These are phyloP conservation scores for Camillea tinctor DNA, from an alignment of 2,329 filamentous ascomycete genomes.

Conservation along the genomic window DNA sequence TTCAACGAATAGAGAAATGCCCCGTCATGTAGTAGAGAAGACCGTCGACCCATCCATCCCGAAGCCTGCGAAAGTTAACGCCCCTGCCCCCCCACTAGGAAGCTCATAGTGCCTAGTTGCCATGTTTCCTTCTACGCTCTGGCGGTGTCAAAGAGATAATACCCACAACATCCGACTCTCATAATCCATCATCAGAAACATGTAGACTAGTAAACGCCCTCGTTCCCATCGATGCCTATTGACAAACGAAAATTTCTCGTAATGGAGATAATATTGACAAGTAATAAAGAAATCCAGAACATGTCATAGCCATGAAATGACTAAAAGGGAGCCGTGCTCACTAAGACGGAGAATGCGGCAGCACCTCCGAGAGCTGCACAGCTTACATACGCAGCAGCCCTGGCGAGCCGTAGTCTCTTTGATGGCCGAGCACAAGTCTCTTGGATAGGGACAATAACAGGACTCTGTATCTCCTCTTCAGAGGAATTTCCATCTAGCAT, in stretches of 20 bases:
- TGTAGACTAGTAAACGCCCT: slow-evolving; percentile 17
- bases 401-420: slow-evolving; percentile 31
- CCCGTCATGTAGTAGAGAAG: too few relatives aligned
- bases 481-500: neutral
- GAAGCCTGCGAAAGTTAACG: too few relatives aligned
- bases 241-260: neutral
- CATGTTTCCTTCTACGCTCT: too few relatives aligned
- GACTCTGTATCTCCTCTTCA: neutral
- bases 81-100: too few relatives aligned
- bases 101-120: neutral
- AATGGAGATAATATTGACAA: neutral
- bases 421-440: slow-evolving; percentile 18
- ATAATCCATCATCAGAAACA: slow-evolving; percentile 8
- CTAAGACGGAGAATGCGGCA: slow-evolving; percentile 29
- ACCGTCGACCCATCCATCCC: too few relatives aligned
- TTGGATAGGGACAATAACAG: slow-evolving; percentile 3
- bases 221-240: slow-evolving; percentile 6
- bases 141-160: slow-evolving; percentile 8
- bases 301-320: neutral
- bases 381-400: slow-evolving; percentile 26
- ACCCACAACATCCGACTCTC: slow-evolving; percentile 5
- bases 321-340: slow-evolving; percentile 26
- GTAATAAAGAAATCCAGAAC: neutral
- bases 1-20: too few relatives aligned
- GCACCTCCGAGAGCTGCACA: slow-evolving; percentile 30